These are phyloP conservation scores for Carallia brachiata DNA, from an alignment of 345 rosid genomes.

Conservation along the genomic window DNA sequence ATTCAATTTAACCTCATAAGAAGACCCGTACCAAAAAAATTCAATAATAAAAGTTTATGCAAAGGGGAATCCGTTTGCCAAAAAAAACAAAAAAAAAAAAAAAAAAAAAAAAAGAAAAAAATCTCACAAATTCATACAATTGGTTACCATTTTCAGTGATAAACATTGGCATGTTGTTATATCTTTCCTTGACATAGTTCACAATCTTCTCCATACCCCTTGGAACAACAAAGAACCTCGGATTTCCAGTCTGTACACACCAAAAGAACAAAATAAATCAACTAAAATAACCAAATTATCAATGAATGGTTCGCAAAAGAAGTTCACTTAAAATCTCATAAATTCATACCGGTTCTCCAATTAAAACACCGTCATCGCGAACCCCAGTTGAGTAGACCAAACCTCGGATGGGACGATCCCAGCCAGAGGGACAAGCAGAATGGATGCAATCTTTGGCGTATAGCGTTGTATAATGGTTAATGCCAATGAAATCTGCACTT, in stretches of 20 bases:
- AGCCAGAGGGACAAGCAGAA: constrained; percentile 32
- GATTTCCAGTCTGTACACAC: constrained; percentile 28
- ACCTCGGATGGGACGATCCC: constrained; percentile 36
- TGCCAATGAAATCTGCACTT: constrained; percentile 45
- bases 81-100: no score
- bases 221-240: constrained; percentile 40
- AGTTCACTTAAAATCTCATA: no score
- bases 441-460: constrained; percentile 50
- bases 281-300: no score
- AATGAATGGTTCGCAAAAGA: no score
- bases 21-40: no score
- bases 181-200: constrained; percentile 33
- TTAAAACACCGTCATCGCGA: constrained; percentile 33
- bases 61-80: no score
- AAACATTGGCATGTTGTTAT: constrained; percentile 43
- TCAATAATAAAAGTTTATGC: no score
- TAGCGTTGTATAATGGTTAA: constrained; percentile 42
- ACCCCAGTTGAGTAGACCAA: constrained; percentile 37
- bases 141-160: constrained; percentile 45
- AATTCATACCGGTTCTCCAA: constrained; percentile 32
- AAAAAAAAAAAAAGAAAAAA: no score
- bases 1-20: no score
- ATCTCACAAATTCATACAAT: no score
- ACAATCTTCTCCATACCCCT: constrained; percentile 45
- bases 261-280: not conserved